Percentiles rank a stretch among this genome's conserved stretches.
These are phyloP conservation scores for Thymus mandschuricus DNA, from an alignment of 257 asterid species.

Conservation along the genomic window DNA sequence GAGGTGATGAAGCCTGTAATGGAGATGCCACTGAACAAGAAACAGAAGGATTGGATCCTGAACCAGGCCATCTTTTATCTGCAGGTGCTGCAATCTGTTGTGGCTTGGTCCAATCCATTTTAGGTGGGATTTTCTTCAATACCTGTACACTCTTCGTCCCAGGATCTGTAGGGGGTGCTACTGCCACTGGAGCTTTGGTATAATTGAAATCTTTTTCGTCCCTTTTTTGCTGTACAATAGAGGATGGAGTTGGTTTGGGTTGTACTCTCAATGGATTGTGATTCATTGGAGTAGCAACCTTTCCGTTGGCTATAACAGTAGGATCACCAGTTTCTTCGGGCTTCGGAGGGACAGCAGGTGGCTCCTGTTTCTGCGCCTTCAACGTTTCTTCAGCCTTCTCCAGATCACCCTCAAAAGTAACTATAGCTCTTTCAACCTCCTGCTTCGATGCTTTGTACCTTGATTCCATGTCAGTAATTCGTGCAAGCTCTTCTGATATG, in stretches of 20 bases:
- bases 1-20: conserved; percentile 46
- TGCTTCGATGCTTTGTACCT: conserved; percentile 78
- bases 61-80: conserved; percentile 65
- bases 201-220: conserved; percentile 80
- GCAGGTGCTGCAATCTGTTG: conserved; percentile 57
- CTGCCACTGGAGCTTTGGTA: conserved; percentile 51
- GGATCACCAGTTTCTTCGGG: conserved; percentile 72
- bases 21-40: conserved; percentile 46
- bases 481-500: conserved; percentile 87
- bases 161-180: conserved; percentile 59
- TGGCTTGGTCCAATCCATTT: conserved; percentile 67
- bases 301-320: conserved; percentile 40
- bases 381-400: conserved; percentile 81
- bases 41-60: conserved; percentile 45
- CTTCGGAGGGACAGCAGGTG: conserved; percentile 51
- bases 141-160: conserved; percentile 54
- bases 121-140: conserved; percentile 59
- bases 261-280: conserved; percentile 47
- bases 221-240: conserved; percentile 50
- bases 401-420: conserved; percentile 86
- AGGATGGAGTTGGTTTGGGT: conserved; percentile 46
- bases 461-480: conserved; percentile 67
- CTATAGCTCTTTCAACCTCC: conserved; percentile 90
- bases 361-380: conserved; percentile 74
- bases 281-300: conserved; percentile 39